A percentile compares a stretch with the other conserved stretches of the same genome.
Conservation (phyloP, 1,284 basidiomycete species). For the Schizophyllum commune region DNA sequence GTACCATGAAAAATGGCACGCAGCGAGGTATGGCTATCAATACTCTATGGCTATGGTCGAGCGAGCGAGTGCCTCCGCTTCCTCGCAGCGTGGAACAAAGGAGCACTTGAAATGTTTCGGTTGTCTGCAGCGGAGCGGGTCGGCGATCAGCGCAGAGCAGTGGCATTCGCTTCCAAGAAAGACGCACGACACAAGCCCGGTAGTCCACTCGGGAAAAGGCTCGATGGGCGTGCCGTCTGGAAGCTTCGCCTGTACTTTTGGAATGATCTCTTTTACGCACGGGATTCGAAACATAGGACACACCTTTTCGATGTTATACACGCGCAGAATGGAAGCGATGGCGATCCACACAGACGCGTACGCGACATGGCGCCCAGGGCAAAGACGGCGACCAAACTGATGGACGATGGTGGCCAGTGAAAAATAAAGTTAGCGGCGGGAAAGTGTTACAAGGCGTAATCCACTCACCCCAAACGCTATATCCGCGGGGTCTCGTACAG, state of each 20-base stretch:
- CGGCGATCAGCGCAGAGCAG: no score
- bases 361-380: slow-evolving; percentile 23
- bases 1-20: no score
- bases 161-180: no score
- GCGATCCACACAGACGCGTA: slow-evolving; percentile 23
- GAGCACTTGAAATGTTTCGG: slow-evolving; percentile 16
- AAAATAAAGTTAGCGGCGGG: no score
- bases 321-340: slow-evolving; percentile 22
- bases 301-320: slow-evolving; percentile 20
- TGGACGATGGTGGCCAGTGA: no score
- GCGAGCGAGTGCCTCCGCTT: slow-evolving; percentile 7
- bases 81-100: slow-evolving; percentile 12
- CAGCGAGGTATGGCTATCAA: no score
- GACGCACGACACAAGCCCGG: slow-evolving; percentile 11
- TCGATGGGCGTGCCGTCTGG: slow-evolving; percentile 19
- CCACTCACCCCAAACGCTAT: slow-evolving; percentile 15
- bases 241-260: no score
- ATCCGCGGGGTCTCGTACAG: slow-evolving; percentile 11
- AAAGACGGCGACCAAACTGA: slow-evolving; percentile 4
- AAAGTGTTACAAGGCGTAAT: no score
- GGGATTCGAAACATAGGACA: no score
- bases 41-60: background rate
- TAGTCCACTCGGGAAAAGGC: slow-evolving; percentile 12
- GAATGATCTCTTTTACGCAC: no score
- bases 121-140: slow-evolving; percentile 3